Evolutionary conservation across 805 yeast genomes (phyloP), one percentile per base, ranked within the genome.

Genomic region (Spathaspora sp.): DNA sequence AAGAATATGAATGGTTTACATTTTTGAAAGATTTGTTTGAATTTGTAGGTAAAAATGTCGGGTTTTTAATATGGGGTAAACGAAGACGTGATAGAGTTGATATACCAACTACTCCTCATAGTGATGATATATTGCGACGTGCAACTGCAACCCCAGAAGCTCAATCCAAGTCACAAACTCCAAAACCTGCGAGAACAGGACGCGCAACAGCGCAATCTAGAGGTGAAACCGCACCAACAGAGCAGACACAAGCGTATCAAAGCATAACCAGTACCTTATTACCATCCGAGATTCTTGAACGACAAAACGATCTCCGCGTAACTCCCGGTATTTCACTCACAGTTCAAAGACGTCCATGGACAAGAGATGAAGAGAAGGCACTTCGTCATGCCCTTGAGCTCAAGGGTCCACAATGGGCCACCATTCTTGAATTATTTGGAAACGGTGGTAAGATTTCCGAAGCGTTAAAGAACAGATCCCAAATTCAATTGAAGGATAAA

Each of bases 371-470:
- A 66, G 98, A 94, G 62, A 82, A 79, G 32, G 94, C 97, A 0
- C 75, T 94, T 20, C 71, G 87, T 28, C 84, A 83, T 49, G 98
- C 97, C 0, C 73, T 94, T 52, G 87, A 87, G 56, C 73, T 82
- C 19, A 82, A 86, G 57, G 99, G 99, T 1, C 96, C 98, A 0
- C 89, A 87, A 57, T 94, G 99, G 99, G 78, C 96, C 1, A 87
- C 87, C 50, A 94, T 94, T 49, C 69, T 93, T 46, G 97, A 89
- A 60, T 70, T 87, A n/a, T 88, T 87, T 65, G 99, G 99, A 1
- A 88, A 96, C 3, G 98, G 98, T 8, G 99, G 99, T 3, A 79
- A 85, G 45, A 77, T 87, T 23, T 83, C 85, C 42, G 98, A 94
- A 65, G 81, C 85, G 1, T 76, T 94, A 58, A 93, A 90, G 67